Conservation (phyloP, 495 filamentous ascomycete genomes). For the Hyaloscypha variabilis region DNA sequence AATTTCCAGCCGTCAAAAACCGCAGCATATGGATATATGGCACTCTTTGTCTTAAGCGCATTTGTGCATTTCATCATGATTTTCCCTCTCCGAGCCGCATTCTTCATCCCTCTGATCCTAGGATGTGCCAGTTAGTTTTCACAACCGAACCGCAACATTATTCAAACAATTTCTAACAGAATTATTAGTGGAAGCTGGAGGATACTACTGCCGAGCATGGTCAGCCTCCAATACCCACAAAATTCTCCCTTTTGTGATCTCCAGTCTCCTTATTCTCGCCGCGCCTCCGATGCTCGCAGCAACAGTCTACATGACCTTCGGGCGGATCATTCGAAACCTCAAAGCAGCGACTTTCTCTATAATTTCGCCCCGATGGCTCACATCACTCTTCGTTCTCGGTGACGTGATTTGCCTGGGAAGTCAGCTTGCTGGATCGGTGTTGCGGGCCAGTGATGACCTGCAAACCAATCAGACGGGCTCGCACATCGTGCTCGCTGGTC, state of each 20-base stretch:
- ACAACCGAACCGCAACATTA: background rate
- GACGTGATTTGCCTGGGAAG: constrained; percentile 45
- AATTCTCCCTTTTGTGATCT: constrained; percentile 47
- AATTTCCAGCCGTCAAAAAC: constrained; percentile 48
- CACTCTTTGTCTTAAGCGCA: constrained; percentile 46
- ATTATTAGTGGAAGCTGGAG: constrained; percentile 45
- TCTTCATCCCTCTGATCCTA: constrained; percentile 35
- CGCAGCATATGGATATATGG: constrained; percentile 52
- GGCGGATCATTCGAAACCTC: constrained; percentile 43
- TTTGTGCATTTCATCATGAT: constrained; percentile 45
- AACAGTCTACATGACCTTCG: constrained; percentile 57
- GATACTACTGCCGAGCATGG: constrained; percentile 48
- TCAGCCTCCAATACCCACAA: constrained; percentile 34
- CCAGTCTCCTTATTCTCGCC: constrained; percentile 47
- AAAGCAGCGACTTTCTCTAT: constrained; percentile 44
- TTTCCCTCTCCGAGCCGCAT: constrained; percentile 39
- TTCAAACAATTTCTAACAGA: constrained; percentile 7
- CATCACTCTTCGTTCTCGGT: constrained; percentile 44
- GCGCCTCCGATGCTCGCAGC: constrained; percentile 54
- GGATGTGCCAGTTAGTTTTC: constrained; percentile 36
- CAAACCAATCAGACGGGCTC: constrained; percentile 37
- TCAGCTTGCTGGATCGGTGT: constrained; percentile 37
- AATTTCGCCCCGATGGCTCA: constrained; percentile 40
- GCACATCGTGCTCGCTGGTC: constrained; percentile 43
- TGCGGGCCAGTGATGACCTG: constrained; percentile 38